Evolutionary conservation across 2,329 filamentous ascomycete species (phyloP), one percentile per base, ranked within the genome.

Genomic region (Fusarium subtropicale): DNA sequence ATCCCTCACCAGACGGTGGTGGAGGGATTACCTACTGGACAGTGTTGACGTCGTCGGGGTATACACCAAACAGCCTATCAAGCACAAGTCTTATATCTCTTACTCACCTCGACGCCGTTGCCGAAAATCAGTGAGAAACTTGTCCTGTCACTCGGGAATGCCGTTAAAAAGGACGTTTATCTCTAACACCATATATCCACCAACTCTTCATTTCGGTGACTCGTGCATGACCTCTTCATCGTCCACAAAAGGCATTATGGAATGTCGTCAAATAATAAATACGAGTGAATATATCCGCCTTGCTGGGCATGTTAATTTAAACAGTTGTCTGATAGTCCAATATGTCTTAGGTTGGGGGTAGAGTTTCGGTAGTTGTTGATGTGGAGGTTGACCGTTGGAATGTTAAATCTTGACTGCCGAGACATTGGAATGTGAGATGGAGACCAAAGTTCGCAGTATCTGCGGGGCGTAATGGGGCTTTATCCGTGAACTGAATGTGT

Each of bases 341-440:
- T 33, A 28, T 52, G 18, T n/a, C 5, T 24, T 38, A 7, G 26
- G 39, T 16, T 24, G 24, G 28, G 5, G 20, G 11, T 28, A 45
- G 11, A 30, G 18, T 42, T 58, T 56, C 42, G 50, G 44, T 7
- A 34, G 34, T 68, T 62, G 22, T 36, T 33, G 45, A 56, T 16
- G 47, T 48, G 56, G 64, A 54, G 55, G 45, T 28, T 15, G 33
- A 30, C 42, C 31, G 33, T 56, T 68, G 68, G 60, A 71, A 66
- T 68, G 60, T 38, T 57, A 33, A 16, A 7, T 44, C 46, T 56
- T 22, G 41, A 66, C 30, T 69, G 20, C 66, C 63, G 67, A 57
- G 39, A 41, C 47, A 36, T 38, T 56, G 60, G 68, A 59, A 69
- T 56, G 46, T 13, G 50, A 50, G 56, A 62, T 59, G 60, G 45